phyloP scores from a whole-genome alignment of 2,329 filamentous ascomycete genomes.

The Purpureocillium takamizusanense region DNA sequence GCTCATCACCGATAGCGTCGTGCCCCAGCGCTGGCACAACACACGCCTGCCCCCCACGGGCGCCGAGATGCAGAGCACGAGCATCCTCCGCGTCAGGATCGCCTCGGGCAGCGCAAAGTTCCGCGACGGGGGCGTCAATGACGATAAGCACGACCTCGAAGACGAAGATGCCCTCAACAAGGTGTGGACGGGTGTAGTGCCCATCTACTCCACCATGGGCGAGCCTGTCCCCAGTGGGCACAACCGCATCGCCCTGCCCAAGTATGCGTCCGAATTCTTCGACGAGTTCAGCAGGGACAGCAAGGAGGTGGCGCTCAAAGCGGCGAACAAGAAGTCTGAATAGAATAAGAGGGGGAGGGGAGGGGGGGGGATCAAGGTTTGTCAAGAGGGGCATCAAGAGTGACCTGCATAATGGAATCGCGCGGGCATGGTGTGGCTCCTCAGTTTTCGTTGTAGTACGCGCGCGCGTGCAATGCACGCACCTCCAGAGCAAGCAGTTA shows the following conservation, averaged over 20 bases:
- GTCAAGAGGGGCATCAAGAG: too few relatives aligned
- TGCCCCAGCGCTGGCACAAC: slow-evolving; percentile 60
- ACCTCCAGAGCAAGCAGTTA: too few relatives aligned
- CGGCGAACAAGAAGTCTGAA: slow-evolving; percentile 11
- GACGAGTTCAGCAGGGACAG: slow-evolving; percentile 26
- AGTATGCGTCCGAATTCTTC: slow-evolving; percentile 44
- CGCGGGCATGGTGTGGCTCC: too few relatives aligned
- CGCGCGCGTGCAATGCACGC: neutral
- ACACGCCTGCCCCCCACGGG: slow-evolving; percentile 61
- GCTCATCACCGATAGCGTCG: slow-evolving; percentile 66
- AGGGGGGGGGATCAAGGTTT: too few relatives aligned
- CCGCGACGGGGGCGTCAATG: slow-evolving; percentile 52
- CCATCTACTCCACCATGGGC: slow-evolving; percentile 56
- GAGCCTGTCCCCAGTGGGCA: slow-evolving; percentile 51
- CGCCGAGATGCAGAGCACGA: slow-evolving; percentile 67
- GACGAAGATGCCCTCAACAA: slow-evolving; percentile 28
- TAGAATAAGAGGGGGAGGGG: too few relatives aligned
- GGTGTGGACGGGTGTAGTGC: slow-evolving; percentile 49
- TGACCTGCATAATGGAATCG: neutral
- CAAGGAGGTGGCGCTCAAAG: slow-evolving; percentile 17
- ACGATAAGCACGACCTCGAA: slow-evolving; percentile 39
- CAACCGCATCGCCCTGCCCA: slow-evolving; percentile 53
- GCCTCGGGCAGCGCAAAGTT: slow-evolving; percentile 69
- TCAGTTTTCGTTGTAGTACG: too few relatives aligned
- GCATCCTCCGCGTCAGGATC: slow-evolving; percentile 61